phyloP scores from a whole-genome alignment of 305 asterid genomes.

The Stenogyne calaminthoides region DNA sequence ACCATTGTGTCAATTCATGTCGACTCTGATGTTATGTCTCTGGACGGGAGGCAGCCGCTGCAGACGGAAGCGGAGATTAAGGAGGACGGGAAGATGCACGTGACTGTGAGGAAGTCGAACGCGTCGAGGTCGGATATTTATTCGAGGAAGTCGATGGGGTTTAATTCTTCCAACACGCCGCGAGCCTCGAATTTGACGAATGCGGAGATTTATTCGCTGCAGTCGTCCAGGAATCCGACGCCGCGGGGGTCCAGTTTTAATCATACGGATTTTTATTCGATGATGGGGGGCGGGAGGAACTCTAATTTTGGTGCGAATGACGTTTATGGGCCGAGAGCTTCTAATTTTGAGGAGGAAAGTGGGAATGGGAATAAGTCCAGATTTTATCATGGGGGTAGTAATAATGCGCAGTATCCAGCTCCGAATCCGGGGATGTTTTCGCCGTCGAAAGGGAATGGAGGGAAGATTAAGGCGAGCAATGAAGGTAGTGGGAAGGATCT shows the following conservation, averaged over 20 bases:
- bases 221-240: constrained; percentile 86
- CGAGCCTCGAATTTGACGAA: constrained; percentile 84
- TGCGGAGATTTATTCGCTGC: constrained; percentile 94
- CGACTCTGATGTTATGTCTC: constrained; percentile 85
- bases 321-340: constrained; percentile 65
- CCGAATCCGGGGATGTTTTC: constrained; percentile 95
- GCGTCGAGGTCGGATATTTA: constrained; percentile 87
- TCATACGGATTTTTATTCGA: constrained; percentile 83
- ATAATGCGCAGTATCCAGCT: constrained; percentile 55
- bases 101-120: constrained; percentile 82
- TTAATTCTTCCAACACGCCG: constrained; percentile 69
- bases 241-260: constrained; percentile 94
- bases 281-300: constrained; percentile 74
- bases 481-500: constrained; percentile 70
- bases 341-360: constrained; percentile 79
- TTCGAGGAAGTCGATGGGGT: constrained; percentile 76
- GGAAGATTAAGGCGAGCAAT: constrained; percentile 45
- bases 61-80: constrained; percentile 81
- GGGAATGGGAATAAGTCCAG: constrained; percentile 44
- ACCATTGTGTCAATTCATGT: constrained; percentile 92
- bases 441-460: constrained; percentile 52
- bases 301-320: constrained; percentile 83
- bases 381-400: constrained; percentile 43
- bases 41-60: constrained; percentile 80
- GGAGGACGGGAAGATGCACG: constrained; percentile 87